These are phyloP conservation scores for Linum trigynum DNA, from an alignment of 345 rosid species.

Conservation along the genomic window DNA sequence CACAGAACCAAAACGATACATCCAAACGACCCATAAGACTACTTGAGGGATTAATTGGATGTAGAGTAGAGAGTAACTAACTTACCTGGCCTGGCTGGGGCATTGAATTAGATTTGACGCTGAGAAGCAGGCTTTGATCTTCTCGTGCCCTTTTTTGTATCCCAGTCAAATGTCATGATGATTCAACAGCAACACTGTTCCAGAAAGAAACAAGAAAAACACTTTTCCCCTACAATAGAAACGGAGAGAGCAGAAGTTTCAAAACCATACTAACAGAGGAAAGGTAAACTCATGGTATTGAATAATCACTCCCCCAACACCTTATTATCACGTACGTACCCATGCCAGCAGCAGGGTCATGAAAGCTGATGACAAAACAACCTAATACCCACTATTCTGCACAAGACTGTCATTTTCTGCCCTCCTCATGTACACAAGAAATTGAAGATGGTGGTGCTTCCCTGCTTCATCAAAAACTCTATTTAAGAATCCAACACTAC, in stretches of 20 bases:
- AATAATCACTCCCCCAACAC: slow-evolving; percentile 51
- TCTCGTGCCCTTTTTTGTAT: slow-evolving; percentile 5
- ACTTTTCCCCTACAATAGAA: neutral
- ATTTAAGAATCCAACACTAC: neutral
- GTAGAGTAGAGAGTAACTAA: neutral
- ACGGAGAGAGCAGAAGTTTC: neutral
- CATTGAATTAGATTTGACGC: slow-evolving; percentile 1
- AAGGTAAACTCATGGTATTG: slow-evolving; percentile 25
- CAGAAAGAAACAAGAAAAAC: slow-evolving; percentile 11
- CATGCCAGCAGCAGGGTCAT: slow-evolving; percentile 46
- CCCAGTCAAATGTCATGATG: slow-evolving; percentile 25
- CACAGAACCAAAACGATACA: too few species aligned
- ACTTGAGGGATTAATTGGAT: neutral
- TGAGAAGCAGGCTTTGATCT: slow-evolving; percentile 2
- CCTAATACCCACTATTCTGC: slow-evolving; percentile 10
- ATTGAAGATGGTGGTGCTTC: neutral
- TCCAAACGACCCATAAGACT: slow-evolving; percentile 5
- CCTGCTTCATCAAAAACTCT: neutral
- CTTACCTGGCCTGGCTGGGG: slow-evolving; percentile 7
- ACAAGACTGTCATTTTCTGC: slow-evolving; percentile 4
- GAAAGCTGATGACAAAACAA: slow-evolving; percentile 37
- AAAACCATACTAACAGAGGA: slow-evolving; percentile 3
- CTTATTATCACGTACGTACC: slow-evolving; percentile 41
- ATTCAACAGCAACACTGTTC: slow-evolving; percentile 14
- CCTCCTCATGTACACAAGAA: slow-evolving; percentile 17